Conservation (phyloP, 176 grass and related monocot genomes). For the Oryza punctata region DNA sequence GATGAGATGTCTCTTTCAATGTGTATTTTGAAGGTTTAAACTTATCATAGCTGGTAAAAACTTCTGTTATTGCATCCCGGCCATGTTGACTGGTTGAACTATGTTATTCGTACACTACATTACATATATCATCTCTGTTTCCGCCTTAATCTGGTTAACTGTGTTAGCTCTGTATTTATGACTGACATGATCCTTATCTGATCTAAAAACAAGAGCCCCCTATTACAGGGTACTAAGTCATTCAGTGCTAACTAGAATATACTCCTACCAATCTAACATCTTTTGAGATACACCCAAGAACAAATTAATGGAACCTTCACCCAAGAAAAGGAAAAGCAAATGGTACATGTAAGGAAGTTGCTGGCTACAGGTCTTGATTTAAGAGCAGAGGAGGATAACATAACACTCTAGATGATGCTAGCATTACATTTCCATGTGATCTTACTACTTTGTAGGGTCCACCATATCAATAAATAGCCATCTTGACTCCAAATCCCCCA, state of each 20-base stretch:
- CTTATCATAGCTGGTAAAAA: neutral
- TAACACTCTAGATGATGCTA: constrained; percentile 6
- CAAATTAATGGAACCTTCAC: neutral
- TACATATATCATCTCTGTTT: neutral
- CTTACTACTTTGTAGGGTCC: neutral
- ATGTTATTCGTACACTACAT: neutral
- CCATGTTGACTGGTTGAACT: neutral
- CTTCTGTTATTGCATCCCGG: neutral
- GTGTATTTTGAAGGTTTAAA: neutral
- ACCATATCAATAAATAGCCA: neutral
- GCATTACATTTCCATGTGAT: neutral
- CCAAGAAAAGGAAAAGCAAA: constrained; percentile 3
- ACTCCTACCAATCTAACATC: neutral
- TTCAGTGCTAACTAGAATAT: neutral
- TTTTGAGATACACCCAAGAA: neutral
- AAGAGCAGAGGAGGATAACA: constrained; percentile 12
- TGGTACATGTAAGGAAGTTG: constrained; percentile 9
- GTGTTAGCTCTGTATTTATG: neutral
- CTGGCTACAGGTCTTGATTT: constrained; percentile 1
- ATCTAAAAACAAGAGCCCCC: neutral
- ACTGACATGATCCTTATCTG: neutral
- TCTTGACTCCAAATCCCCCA: neutral
- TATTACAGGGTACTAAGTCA: neutral
- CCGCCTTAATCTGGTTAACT: neutral
- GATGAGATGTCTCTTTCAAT: neutral